Evolutionary conservation across 108 stramenopile genomes (phyloP).

Genomic region (Ochromonas danica): DNA sequence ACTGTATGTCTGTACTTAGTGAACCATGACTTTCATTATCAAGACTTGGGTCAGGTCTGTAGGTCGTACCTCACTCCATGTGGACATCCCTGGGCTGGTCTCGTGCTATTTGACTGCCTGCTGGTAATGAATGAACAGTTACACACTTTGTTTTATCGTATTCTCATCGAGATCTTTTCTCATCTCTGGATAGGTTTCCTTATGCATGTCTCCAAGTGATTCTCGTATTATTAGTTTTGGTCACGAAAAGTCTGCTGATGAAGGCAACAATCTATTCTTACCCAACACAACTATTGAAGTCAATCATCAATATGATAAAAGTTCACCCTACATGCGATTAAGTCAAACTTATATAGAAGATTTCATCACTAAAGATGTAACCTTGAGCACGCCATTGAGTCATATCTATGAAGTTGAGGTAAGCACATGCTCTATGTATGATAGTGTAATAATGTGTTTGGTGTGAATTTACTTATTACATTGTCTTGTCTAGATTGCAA

Average conservation of each 20-base stretch:
- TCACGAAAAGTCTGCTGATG: constrained; percentile 20
- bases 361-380: too few relatives aligned
- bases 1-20: background rate
- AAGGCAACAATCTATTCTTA: background rate
- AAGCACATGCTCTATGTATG: too few relatives aligned
- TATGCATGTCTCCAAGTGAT: too few relatives aligned
- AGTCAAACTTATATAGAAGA: too few relatives aligned
- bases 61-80: constrained; percentile 24
- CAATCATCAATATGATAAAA: constrained; percentile 35
- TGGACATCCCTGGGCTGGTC: constrained; percentile 33
- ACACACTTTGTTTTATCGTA: background rate
- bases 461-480: too few relatives aligned
- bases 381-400: too few relatives aligned
- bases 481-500: constrained; percentile 10
- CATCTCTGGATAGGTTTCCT: too few relatives aligned
- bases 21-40: background rate
- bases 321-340: background rate
- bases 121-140: constrained; percentile 8
- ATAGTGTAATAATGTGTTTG: too few relatives aligned
- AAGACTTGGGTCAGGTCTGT: background rate
- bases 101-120: constrained; percentile 26
- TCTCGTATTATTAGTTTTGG: too few relatives aligned
- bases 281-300: background rate
- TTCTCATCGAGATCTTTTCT: background rate
- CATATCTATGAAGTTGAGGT: too few relatives aligned